Conservation (phyloP, 768 basidiomycete species). For the Coprinellus micaceus region DNA sequence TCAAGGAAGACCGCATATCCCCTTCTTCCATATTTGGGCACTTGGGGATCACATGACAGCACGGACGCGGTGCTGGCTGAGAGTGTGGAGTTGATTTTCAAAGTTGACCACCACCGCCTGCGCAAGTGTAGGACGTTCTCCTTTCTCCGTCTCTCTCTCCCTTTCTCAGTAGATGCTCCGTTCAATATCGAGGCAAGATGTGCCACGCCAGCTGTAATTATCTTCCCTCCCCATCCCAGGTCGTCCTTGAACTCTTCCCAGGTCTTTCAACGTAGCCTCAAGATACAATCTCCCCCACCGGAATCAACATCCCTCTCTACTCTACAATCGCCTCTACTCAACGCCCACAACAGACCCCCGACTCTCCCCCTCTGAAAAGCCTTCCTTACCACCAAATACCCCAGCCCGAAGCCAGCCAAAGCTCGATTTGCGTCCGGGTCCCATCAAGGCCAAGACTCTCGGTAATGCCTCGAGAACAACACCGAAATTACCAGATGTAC, state of each 20-base stretch:
- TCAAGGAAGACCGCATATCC: too few relatives aligned
- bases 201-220: not conserved
- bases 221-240: not conserved
- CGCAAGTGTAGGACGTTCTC: not conserved
- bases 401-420: constrained; percentile 41
- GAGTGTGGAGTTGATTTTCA: not conserved
- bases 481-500: constrained; percentile 15
- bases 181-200: not conserved
- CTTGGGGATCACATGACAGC: not conserved
- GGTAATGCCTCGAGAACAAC: constrained; percentile 22
- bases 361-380: not conserved
- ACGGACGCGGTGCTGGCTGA: not conserved
- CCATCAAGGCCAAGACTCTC: constrained; percentile 39
- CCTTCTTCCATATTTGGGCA: too few relatives aligned
- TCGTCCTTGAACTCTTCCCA: not conserved
- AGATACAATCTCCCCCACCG: not conserved
- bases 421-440: constrained; percentile 62
- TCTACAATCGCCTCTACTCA: not conserved
- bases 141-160: not conserved
- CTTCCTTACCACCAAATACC: constrained; percentile 17
- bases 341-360: constrained; percentile 9
- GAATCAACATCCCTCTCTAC: not conserved
- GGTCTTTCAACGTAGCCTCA: not conserved
- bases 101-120: not conserved
- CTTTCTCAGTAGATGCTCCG: not conserved